Percentiles rank a stretch among this genome's conserved stretches.
Evolutionary conservation across 208 protist species (phyloP).

Genomic region (Spongospora subterranea): DNA sequence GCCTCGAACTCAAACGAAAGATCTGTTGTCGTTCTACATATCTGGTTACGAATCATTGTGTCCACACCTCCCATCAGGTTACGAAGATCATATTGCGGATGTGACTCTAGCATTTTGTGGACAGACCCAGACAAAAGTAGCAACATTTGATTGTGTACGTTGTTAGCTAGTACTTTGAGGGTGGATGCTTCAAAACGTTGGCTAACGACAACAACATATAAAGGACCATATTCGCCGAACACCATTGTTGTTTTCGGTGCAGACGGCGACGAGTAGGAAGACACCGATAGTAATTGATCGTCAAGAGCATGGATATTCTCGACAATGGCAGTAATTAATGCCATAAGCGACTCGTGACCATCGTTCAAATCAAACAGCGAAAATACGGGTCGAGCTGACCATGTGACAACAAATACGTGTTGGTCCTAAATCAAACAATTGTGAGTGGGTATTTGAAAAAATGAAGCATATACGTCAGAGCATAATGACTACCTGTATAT

Average conservation of each 20-base stretch:
- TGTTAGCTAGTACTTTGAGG: not conserved
- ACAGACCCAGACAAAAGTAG: conserved; percentile 14
- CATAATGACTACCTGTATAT: not conserved
- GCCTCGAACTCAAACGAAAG: not conserved
- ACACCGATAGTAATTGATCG: not conserved
- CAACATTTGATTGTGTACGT: not conserved
- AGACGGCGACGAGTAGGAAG: not conserved
- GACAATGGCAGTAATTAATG: not conserved
- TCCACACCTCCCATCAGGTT: conserved; percentile 49
- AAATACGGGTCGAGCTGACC: conserved; percentile 12
- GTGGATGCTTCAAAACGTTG: not conserved
- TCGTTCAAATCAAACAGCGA: not conserved
- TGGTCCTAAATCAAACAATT: not conserved
- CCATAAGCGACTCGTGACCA: not conserved
- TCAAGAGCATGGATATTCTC: not conserved
- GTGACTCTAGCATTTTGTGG: not conserved
- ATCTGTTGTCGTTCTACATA: not conserved
- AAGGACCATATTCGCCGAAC: not conserved
- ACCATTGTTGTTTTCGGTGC: not conserved
- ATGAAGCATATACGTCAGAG: not conserved
- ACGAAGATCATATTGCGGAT: conserved; percentile 15
- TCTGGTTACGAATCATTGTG: not conserved
- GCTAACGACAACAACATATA: not conserved
- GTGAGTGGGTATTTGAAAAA: not conserved
- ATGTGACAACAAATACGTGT: not conserved